Evolutionary conservation across 768 basidiomycete genomes (phyloP), one percentile per base, ranked within the genome.

Genomic region (Sporobolomyces phaffii): DNA sequence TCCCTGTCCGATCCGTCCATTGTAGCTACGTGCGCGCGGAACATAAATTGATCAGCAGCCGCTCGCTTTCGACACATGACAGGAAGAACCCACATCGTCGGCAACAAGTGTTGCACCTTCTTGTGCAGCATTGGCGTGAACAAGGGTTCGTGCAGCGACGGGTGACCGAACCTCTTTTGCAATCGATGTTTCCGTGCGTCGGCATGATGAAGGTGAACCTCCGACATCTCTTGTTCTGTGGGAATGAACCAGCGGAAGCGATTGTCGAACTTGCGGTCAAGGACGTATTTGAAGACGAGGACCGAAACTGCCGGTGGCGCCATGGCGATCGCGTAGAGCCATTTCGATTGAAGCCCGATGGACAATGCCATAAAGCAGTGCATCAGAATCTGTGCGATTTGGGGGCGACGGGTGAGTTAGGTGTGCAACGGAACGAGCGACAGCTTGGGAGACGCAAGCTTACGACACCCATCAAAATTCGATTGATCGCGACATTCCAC

Each of bases 141-240:
- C 13, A 73, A 69, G 34, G 65, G 66, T 48, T 72, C 78, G 72
- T 91, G 85, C 51, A 99, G 81, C 20, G 92, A 89, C 1, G 96
- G 93, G 77, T 99, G 96, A 1, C 93, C 89, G 79, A 98, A 99
- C 33, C 94, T 87, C 76, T 86, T 91, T 79, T 87, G 87, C 34
- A 98, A 84, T 38, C 88, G 84, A 75, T 87, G 83, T 60, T 86
- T 82, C 41, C 82, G 81, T 63, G 82, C 80, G 76, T 97, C 93
- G 1, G 84, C 83, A 51, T 85, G 84, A 59, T 87, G 84, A 0
- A 90, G 89, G 74, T 91, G 83, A 4, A 92, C 83, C 72, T 89
- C 86, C 15, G 83, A 83, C 44, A 93, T 80, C 77, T 97, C 93
- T 3, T 84, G 80, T 43, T 88, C 85, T 3, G 85, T 83, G 5